Percentiles rank a stretch among this genome's conserved stretches.
Evolutionary conservation across 345 rosid genomes (phyloP).

Genomic region (Draba incana): DNA sequence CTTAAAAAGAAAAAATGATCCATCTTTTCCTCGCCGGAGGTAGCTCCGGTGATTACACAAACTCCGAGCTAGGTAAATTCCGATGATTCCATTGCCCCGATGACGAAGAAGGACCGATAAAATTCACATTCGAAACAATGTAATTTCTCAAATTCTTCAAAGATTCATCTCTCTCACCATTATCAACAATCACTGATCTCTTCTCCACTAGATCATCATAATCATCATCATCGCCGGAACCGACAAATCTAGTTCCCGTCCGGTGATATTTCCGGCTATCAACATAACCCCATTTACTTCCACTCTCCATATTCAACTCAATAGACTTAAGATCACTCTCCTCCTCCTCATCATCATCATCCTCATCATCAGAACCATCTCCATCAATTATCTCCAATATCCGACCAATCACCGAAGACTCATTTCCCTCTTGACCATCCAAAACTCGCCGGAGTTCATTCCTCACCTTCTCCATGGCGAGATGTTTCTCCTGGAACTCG

Average conservation of each 20-base stretch:
- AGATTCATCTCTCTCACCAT: slow-evolving; percentile 54
- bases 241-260: slow-evolving; percentile 1
- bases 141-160: slow-evolving; percentile 61
- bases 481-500: slow-evolving; percentile 88
- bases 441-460: slow-evolving; percentile 69
- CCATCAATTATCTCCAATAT: slow-evolving; percentile 51
- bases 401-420: slow-evolving; percentile 49
- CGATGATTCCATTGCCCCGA: slow-evolving; percentile 39
- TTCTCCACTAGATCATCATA: slow-evolving; percentile 44
- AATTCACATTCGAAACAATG: slow-evolving; percentile 48
- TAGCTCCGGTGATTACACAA: slow-evolving; percentile 35
- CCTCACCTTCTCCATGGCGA: slow-evolving; percentile 67
- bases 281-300: slow-evolving; percentile 74
- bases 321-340: slow-evolving; percentile 93
- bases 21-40: slow-evolving; percentile 16
- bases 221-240: slow-evolving; percentile 50
- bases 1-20: neutral
- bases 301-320: slow-evolving; percentile 90
- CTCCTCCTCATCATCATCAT: slow-evolving; percentile 51
- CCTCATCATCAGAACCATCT: slow-evolving; percentile 53
- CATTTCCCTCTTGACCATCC: slow-evolving; percentile 43
- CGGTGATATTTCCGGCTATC: slow-evolving; percentile 11
- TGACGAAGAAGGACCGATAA: slow-evolving; percentile 32
- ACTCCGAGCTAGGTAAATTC: slow-evolving; percentile 31
- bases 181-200: slow-evolving; percentile 49